These are phyloP conservation scores for Acacia confusa DNA, from an alignment of 306 rosid species.

Conservation along the genomic window DNA sequence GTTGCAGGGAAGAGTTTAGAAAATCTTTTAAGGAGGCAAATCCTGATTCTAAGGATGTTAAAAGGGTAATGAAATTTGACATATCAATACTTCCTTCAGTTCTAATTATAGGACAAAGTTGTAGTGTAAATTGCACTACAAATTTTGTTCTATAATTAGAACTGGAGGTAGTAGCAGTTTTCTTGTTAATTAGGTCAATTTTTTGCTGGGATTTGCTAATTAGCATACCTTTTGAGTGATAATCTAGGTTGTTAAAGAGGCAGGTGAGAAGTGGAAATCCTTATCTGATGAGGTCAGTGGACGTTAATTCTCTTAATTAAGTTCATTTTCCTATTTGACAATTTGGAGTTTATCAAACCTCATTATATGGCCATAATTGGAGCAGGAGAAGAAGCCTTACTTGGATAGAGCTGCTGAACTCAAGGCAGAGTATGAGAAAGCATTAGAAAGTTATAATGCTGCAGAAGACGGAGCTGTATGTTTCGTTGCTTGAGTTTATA, in stretches of 20 bases:
- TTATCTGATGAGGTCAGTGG: conserved; percentile 71
- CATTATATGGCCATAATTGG: neutral
- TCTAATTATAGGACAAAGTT: too few relatives aligned
- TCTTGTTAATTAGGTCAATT: neutral
- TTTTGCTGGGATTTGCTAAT: neutral
- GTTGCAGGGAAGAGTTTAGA: conserved; percentile 75
- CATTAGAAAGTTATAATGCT: conserved; percentile 45
- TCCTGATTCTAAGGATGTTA: conserved; percentile 72
- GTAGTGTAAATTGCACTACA: too few relatives aligned
- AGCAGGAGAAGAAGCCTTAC: conserved; percentile 79
- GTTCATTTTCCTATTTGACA: neutral
- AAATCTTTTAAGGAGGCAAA: conserved; percentile 67
- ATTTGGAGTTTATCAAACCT: neutral
- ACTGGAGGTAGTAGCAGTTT: too few relatives aligned
- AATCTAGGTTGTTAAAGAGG: conserved; percentile 69
- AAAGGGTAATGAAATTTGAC: conserved; percentile 41
- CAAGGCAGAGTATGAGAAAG: conserved; percentile 67
- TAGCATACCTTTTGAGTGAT: neutral
- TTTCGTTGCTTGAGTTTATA: neutral
- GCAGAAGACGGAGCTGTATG: conserved; percentile 52
- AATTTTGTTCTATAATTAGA: too few relatives aligned
- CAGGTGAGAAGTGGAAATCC: conserved; percentile 81
- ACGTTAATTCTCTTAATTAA: neutral
- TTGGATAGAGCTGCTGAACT: conserved; percentile 69
- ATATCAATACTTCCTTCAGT: too few relatives aligned